Percentiles rank a stretch among this genome's conserved stretches.
These are phyloP conservation scores for Dothistroma pini DNA, from an alignment of 2,329 filamentous ascomycete genomes.

Conservation along the genomic window DNA sequence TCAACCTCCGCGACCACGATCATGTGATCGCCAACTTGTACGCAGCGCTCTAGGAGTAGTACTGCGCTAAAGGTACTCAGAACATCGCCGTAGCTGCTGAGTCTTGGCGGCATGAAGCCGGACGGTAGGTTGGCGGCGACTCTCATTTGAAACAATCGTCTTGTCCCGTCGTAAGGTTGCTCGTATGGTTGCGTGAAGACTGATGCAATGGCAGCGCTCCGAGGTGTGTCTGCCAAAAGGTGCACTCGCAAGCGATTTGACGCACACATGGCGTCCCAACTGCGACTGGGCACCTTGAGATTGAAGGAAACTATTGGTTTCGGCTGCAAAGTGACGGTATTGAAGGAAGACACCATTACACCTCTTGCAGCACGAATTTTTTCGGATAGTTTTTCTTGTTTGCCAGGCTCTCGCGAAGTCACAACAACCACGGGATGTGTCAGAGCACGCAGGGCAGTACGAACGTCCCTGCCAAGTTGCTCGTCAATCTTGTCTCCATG, in stretches of 20 bases:
- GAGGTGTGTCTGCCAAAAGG: slow-evolving; percentile 39
- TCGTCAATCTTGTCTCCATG: neutral
- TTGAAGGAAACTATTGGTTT: slow-evolving; percentile 60
- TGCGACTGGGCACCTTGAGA: slow-evolving; percentile 54
- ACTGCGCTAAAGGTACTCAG: slow-evolving; percentile 36
- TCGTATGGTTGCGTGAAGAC: slow-evolving; percentile 31
- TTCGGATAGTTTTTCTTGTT: slow-evolving; percentile 14
- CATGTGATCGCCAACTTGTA: slow-evolving; percentile 46
- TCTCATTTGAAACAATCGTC: slow-evolving; percentile 7
- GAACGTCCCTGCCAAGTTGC: slow-evolving; percentile 12
- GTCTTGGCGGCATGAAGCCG: neutral
- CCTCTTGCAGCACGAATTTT: slow-evolving; percentile 39
- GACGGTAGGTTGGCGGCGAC: neutral
- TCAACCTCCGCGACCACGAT: slow-evolving; percentile 45
- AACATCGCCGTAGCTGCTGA: slow-evolving; percentile 15
- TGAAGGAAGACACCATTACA: slow-evolving; percentile 61
- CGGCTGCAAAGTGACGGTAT: slow-evolving; percentile 54
- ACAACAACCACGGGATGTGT: slow-evolving; percentile 57
- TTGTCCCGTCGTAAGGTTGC: slow-evolving; percentile 23
- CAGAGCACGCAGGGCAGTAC: slow-evolving; percentile 43
- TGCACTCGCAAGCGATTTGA: slow-evolving; percentile 49
- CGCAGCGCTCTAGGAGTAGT: slow-evolving; percentile 35
- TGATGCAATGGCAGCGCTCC: slow-evolving; percentile 34
- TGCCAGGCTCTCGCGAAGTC: slow-evolving; percentile 37
- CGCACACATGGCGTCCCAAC: slow-evolving; percentile 49